A percentile compares a stretch with the other conserved stretches of the same genome.
phyloP scores from a whole-genome alignment of 2,329 filamentous ascomycete species.

The Phialemoniopsis sp. region DNA sequence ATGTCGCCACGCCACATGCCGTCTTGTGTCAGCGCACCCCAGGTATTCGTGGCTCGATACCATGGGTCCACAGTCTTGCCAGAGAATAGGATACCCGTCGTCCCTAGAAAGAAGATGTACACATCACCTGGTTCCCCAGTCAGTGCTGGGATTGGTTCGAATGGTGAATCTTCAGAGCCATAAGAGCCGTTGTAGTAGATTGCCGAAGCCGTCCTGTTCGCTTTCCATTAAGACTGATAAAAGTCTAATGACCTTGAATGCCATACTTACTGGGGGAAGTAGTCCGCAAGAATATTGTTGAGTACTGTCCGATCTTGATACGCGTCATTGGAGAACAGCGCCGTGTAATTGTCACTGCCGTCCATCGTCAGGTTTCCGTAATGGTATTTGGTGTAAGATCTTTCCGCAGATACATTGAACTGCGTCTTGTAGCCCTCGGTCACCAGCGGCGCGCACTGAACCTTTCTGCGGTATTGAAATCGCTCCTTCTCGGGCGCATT shows the following conservation, averaged over 20 bases:
- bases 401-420: background rate
- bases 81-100: background rate
- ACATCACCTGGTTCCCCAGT: conserved; percentile 1
- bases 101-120: conserved; percentile 3
- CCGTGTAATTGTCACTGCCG: background rate
- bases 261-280: too few relatives aligned
- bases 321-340: too few relatives aligned
- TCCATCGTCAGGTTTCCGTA: conserved; percentile 2
- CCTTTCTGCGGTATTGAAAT: conserved; percentile 3
- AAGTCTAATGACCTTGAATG: too few relatives aligned
- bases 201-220: too few relatives aligned
- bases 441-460: conserved; percentile 4
- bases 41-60: conserved; percentile 1
- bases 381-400: conserved; percentile 5
- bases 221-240: too few relatives aligned
- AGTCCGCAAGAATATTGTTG: too few relatives aligned
- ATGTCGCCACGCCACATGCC: too few relatives aligned
- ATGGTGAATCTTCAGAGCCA: rapidly evolving
- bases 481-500: conserved; percentile 12
- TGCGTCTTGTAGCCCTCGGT: conserved; percentile 1
- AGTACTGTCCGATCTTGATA: too few relatives aligned
- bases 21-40: background rate
- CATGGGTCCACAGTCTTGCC: conserved; percentile 1
- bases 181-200: background rate
- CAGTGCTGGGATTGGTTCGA: background rate